These are phyloP conservation scores for Lepraria neglecta DNA, from an alignment of 495 filamentous ascomycete species.

Conservation along the genomic window DNA sequence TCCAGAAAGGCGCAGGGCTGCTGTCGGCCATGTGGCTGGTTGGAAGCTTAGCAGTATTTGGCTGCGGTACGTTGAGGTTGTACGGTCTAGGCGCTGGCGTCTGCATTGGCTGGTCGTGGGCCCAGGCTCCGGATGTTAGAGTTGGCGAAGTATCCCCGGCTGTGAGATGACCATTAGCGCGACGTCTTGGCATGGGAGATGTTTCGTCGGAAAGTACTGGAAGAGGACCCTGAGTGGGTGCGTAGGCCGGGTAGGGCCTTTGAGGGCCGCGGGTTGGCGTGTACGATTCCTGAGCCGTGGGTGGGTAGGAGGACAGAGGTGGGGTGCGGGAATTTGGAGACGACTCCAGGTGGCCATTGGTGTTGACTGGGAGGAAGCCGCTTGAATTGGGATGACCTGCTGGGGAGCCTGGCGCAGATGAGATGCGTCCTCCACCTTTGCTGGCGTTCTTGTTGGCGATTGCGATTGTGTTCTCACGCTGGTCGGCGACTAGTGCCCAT, in stretches of 20 bases:
- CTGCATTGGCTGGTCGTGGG: conserved; percentile 57
- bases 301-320: conserved; percentile 39
- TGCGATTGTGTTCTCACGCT: conserved; percentile 57
- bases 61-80: conserved; percentile 76
- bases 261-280: conserved; percentile 51
- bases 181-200: conserved; percentile 47
- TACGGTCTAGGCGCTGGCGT: conserved; percentile 82
- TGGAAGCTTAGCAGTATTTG: conserved; percentile 81
- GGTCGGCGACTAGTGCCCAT: conserved; percentile 80
- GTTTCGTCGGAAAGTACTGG: conserved; percentile 55
- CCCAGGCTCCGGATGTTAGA: conserved; percentile 55
- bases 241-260: conserved; percentile 28
- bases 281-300: conserved; percentile 44
- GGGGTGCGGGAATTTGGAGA: conserved; percentile 43
- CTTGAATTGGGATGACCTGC: conserved; percentile 26
- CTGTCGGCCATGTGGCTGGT: conserved; percentile 93
- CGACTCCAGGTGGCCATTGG: conserved; percentile 29
- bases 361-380: conserved; percentile 45
- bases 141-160: conserved; percentile 63
- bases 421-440: conserved; percentile 38
- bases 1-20: conserved; percentile 97
- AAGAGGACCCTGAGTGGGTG: conserved; percentile 37
- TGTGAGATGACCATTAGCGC: conserved; percentile 47
- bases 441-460: conserved; percentile 19
- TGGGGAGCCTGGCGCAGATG: conserved; percentile 52